Evolutionary conservation across 805 yeast genomes (phyloP), one percentile per base, ranked within the genome.

Genomic region (Peterozyma xylosa): DNA sequence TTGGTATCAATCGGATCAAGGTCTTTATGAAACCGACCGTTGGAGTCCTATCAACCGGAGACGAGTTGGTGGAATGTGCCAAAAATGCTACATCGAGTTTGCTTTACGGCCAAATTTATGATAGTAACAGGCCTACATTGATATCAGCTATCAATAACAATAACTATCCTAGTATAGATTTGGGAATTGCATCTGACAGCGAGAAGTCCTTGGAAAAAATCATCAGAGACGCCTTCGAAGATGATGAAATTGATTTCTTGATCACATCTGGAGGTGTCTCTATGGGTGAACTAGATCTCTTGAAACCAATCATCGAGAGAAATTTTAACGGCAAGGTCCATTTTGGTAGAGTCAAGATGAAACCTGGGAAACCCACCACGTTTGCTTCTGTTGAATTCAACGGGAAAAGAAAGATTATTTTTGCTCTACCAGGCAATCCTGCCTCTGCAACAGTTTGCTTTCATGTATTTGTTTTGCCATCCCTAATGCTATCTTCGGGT

Each of bases 351-450:
- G 78, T 75, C 6, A 66, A 67, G n/a, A 75, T 75, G 78, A 75
- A 75, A 49, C 81, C 81, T 1, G 81, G 81, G 0, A 75, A 75
- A 48, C 81, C 81, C 2, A 70, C 78, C 1, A 75, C 81, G 1
- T 75, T 74, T 60, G 80, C 79, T 0, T 72, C 78, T 0, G 45
- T 66, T 10, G 50, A 46, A 11, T 7, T 34, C 10, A 44, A 48
- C 9, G 53, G 53, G 2, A 37, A 17, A 5, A 53, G 35, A 5
- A 69, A 60, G 42, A 53, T 62, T 3, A 63, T 75, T 1, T 71
- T 75, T 57, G 78, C 74, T 0, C 59, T 75, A 2, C 81, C 81
- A 1, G 81, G 81, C 2, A 75, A 75, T 48, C 81, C 81, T 9
- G 80, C 76, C 0, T 73, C 79, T 4, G 76, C 76, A 1, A 58